These are phyloP conservation scores for Fusarium veterinarium DNA, from an alignment of 2,329 filamentous ascomycete species.

Conservation along the genomic window DNA sequence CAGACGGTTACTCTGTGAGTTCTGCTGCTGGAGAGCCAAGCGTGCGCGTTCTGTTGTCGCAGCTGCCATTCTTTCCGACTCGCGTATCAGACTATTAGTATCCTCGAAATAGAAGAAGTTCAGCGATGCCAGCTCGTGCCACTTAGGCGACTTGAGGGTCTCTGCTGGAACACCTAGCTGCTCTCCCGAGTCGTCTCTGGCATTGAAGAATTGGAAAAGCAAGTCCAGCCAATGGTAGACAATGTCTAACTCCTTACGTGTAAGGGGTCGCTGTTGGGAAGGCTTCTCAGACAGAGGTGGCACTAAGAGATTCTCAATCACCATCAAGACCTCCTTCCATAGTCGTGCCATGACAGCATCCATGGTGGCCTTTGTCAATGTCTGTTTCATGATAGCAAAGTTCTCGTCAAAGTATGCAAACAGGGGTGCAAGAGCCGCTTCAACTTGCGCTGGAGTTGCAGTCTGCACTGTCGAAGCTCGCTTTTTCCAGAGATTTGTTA, in stretches of 20 bases:
- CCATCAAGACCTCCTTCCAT: conserved; percentile 97
- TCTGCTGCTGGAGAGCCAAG: conserved; percentile 68
- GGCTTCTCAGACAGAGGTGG: conserved; percentile 96
- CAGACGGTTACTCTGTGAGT: conserved; percentile 68
- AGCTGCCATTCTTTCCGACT: conserved; percentile 95
- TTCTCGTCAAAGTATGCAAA: conserved; percentile 98
- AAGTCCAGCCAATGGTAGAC: conserved; percentile 95
- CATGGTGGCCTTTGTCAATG: conserved; percentile 95
- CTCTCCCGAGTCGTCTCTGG: conserved; percentile 83
- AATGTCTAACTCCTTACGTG: conserved; percentile 89
- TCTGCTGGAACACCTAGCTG: conserved; percentile 90
- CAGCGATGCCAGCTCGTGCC: conserved; percentile 94
- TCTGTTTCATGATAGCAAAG: conserved; percentile 98
- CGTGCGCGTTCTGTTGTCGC: conserved; percentile 82
- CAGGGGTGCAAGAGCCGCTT: conserved; percentile 83
- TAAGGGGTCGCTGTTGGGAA: conserved; percentile 84
- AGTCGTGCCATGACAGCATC: conserved; percentile 96
- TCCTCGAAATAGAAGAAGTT: conserved; percentile 99
- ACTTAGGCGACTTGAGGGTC: conserved; percentile 95
- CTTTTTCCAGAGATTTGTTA: conserved; percentile 77
- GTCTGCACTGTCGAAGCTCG: conserved; percentile 65
- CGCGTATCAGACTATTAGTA: conserved; percentile 90
- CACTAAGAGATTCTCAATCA: conserved; percentile 89
- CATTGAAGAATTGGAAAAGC: conserved; percentile 95
- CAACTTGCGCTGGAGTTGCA: conserved; percentile 78